Base-by-base conservation (phyloP, 768 basidiomycete genomes). In the Amyloporia xantha region DNA sequence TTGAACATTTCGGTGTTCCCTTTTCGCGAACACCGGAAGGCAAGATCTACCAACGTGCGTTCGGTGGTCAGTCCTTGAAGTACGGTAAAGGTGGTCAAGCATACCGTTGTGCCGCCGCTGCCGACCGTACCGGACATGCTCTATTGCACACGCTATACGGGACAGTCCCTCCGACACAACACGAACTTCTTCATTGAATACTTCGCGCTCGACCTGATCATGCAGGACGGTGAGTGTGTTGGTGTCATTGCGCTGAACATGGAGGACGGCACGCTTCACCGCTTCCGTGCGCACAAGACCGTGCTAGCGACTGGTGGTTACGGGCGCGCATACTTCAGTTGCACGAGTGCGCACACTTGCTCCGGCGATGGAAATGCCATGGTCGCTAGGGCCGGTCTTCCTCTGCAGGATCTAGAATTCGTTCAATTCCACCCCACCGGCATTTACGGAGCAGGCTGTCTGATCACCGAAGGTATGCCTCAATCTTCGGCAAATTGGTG, bases 371-470 rank as follows among this genome's bases (percentile, higher is more conserved):
- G 96, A 51, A 97, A 97, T 62, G 96, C 91, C 26, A 99, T 99
- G 96, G 92, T 98, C 56, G 84, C 84, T 43, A 83, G 96, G 62
- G 96, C 96, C 23, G 96, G 96, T 26, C 75, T 99, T 46, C 96
- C 96, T 47, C 75, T 98, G 38, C 96, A 98, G 71, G 96, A 99
- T 71, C 68, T 87, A 52, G 96, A 99, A 69, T 99, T 99, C 65
- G 94, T 98, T n/a, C 96, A 99, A 67, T 99, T 99, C 90, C 96
- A 98, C 68, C 96, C 96, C 2, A 98, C 96, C 40, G 96, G 96
- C 70, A 98, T 99, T 62, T 99, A 98, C 65, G 96, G 96, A 57
- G 95, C 96, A 59, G 96, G 96, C 41, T 99, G 96, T 70, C 77
- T 99, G 57, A 99, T 99, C 65, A 98, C 95, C 11, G 95, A 98